phyloP scores from a whole-genome alignment of 2,329 filamentous ascomycete genomes.

The Simplicillium aogashimaense region DNA sequence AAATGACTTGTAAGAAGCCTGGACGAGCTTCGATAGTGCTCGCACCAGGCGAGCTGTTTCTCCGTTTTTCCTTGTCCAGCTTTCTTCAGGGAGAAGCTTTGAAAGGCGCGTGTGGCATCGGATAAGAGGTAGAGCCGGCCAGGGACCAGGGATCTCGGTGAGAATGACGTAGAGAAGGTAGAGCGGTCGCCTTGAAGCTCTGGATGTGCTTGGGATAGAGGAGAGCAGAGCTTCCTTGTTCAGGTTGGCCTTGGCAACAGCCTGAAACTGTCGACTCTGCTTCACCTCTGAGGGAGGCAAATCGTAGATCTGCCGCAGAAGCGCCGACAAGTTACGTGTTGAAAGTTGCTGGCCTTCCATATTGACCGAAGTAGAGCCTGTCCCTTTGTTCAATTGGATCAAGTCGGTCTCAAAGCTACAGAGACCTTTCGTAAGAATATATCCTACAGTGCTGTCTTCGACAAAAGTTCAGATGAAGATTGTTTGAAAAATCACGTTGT shows the following conservation, averaged over 20 bases:
- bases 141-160: slow-evolving; percentile 14
- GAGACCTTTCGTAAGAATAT: too few relatives aligned
- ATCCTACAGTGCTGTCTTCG: too few relatives aligned
- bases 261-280: slow-evolving; percentile 6
- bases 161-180: slow-evolving; percentile 15
- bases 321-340: slow-evolving; percentile 3
- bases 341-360: too few relatives aligned
- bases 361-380: too few relatives aligned
- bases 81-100: slow-evolving; percentile 24
- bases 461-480: too few relatives aligned
- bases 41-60: slow-evolving; percentile 9
- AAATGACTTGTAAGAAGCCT: slow-evolving; percentile 25
- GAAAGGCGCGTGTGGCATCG: slow-evolving; percentile 23
- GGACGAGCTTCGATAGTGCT: slow-evolving; percentile 13
- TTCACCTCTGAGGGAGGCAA: slow-evolving; percentile 9
- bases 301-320: slow-evolving; percentile 11
- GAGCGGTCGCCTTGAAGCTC: slow-evolving; percentile 14
- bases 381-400: too few relatives aligned
- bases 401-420: too few relatives aligned
- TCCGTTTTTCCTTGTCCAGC: slow-evolving; percentile 16
- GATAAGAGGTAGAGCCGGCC: slow-evolving; percentile 18
- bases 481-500: too few relatives aligned
- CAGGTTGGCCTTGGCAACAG: slow-evolving; percentile 3
- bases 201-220: slow-evolving; percentile 10
- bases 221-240: slow-evolving; percentile 12